Evolutionary conservation across 1,139 yeast genomes (phyloP).

Genomic region (Suhomyces terraborum): DNA sequence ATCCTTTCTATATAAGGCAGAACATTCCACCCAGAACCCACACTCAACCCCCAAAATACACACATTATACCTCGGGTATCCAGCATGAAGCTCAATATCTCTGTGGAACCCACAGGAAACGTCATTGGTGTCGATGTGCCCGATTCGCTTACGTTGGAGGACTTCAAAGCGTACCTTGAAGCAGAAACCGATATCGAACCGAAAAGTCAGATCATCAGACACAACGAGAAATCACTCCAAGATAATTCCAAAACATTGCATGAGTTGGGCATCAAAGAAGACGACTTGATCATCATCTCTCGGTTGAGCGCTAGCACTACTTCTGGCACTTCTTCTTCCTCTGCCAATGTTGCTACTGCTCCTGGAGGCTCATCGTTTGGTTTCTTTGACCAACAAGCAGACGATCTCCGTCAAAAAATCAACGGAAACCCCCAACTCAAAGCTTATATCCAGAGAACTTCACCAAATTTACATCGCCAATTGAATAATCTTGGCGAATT

Average conservation of each 20-base stretch:
- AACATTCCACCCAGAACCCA: too few relatives aligned
- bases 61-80: not conserved
- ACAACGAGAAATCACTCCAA: constrained; percentile 47
- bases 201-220: constrained; percentile 47
- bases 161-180: constrained; percentile 74
- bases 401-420: constrained; percentile 51
- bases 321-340: too few relatives aligned
- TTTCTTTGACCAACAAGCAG: constrained; percentile 37
- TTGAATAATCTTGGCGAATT: constrained; percentile 58
- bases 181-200: constrained; percentile 66
- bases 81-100: constrained; percentile 41
- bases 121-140: constrained; percentile 57
- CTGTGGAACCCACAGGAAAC: constrained; percentile 32
- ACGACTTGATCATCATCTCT: constrained; percentile 55
- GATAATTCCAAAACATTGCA: constrained; percentile 40
- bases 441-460: constrained; percentile 33
- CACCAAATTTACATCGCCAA: constrained; percentile 47
- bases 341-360: too few relatives aligned
- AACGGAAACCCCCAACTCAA: constrained; percentile 41
- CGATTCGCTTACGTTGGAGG: constrained; percentile 62
- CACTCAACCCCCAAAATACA: not conserved
- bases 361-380: too few relatives aligned
- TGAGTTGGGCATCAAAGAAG: constrained; percentile 51
- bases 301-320: too few relatives aligned
- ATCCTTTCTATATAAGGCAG: too few relatives aligned